Percentiles rank a stretch among this genome's conserved stretches.
Conservation (phyloP, 2,329 filamentous ascomycete genomes). For the Botryosphaeria agaves region DNA sequence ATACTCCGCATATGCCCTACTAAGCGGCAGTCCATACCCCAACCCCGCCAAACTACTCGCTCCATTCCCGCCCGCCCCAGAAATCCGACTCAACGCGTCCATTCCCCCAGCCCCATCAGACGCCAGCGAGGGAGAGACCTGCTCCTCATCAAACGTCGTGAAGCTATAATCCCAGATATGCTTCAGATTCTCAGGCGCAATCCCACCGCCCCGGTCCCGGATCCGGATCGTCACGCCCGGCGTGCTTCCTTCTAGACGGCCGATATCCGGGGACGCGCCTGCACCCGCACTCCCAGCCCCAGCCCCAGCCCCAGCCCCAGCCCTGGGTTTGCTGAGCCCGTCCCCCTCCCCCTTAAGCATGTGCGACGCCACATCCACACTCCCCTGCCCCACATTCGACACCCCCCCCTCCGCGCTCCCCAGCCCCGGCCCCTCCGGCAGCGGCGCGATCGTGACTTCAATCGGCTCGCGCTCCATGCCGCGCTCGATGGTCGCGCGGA, state of each 20-base stretch:
- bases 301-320: too few relatives aligned
- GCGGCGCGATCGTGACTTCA: constrained; percentile 76
- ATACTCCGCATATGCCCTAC: constrained; percentile 90
- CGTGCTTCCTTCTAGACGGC: constrained; percentile 30
- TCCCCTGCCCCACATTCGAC: constrained; percentile 17
- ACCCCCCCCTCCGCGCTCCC: constrained; percentile 9
- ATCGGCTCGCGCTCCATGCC: constrained; percentile 66
- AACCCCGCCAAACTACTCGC: constrained; percentile 74
- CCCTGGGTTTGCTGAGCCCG: neutral
- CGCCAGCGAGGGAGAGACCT: constrained; percentile 29
- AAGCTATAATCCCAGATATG: constrained; percentile 97
- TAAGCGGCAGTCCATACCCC: constrained; percentile 81
- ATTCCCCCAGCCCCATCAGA: constrained; percentile 26
- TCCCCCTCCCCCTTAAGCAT: constrained; percentile 1
- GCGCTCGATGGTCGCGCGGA: constrained; percentile 79
- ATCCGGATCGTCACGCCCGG: constrained; percentile 92
- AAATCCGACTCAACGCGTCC: constrained; percentile 61
- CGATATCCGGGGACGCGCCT: constrained; percentile 21
- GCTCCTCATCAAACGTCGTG: constrained; percentile 71
- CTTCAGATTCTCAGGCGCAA: constrained; percentile 63
- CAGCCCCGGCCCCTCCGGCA: constrained; percentile 28
- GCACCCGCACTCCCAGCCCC: constrained; percentile 3
- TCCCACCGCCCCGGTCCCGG: constrained; percentile 86
- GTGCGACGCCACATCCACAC: constrained; percentile 13
- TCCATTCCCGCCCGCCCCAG: constrained; percentile 49